A percentile compares a stretch with the other conserved stretches of the same genome.
These are phyloP conservation scores for Leucogyrophana mollusca DNA, from an alignment of 768 basidiomycete genomes.

Conservation along the genomic window DNA sequence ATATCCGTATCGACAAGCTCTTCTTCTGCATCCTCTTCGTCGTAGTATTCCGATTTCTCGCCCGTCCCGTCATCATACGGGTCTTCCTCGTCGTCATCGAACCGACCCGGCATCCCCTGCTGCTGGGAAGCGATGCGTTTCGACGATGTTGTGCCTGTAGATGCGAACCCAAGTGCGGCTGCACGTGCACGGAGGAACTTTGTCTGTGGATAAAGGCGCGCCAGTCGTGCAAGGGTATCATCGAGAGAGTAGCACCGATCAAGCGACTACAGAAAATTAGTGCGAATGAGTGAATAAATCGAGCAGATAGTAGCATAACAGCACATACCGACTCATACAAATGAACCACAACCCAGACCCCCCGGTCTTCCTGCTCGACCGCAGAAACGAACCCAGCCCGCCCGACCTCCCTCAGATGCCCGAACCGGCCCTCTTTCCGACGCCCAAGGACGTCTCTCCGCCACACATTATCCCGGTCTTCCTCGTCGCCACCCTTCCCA, in stretches of 20 bases:
- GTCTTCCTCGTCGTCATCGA: constrained; percentile 47
- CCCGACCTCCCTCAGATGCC: constrained; percentile 81
- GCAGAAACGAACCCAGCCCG: constrained; percentile 68
- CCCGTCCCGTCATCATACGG: constrained; percentile 39
- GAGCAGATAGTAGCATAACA: not conserved
- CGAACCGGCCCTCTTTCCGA: constrained; percentile 57
- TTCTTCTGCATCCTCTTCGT: constrained; percentile 47
- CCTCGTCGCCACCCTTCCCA: constrained; percentile 44
- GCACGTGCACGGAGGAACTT: constrained; percentile 87
- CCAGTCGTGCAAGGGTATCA: constrained; percentile 63
- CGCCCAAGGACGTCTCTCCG: constrained; percentile 47
- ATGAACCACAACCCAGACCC: constrained; percentile 83
- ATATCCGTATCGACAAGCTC: constrained; percentile 75
- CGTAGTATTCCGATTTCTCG: constrained; percentile 27
- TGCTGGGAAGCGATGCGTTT: constrained; percentile 6
- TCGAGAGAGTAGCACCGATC: constrained; percentile 75
- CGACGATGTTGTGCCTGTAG: constrained; percentile 24
- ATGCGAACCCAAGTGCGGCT: constrained; percentile 70
- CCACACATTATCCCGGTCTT: constrained; percentile 23
- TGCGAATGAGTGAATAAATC: not conserved
- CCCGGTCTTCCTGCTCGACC: constrained; percentile 67
- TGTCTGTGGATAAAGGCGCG: constrained; percentile 64
- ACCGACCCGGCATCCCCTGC: constrained; percentile 20
- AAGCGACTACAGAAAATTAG: constrained; percentile 49
- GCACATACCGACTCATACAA: constrained; percentile 74